Conservation (phyloP, 2,329 filamentous ascomycete genomes). For the Cercospora sesami region DNA sequence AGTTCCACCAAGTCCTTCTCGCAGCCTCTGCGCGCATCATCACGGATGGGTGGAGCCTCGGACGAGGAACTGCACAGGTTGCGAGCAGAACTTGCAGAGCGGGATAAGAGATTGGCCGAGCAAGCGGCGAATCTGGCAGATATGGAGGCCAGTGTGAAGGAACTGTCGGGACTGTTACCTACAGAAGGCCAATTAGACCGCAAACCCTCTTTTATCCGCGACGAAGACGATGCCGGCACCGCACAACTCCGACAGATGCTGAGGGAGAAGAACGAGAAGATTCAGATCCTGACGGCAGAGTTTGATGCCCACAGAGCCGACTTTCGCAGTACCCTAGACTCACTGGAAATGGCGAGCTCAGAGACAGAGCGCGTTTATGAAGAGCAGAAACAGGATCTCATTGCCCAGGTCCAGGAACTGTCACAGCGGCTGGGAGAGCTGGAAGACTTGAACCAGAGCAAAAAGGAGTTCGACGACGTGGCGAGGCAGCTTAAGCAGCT, state of each 20-base stretch:
- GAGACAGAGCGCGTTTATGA: constrained; percentile 97
- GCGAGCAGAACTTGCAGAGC: constrained; percentile 72
- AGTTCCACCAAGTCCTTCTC: constrained; percentile 45
- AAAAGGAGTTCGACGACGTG: constrained; percentile 87
- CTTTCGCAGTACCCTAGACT: constrained; percentile 95
- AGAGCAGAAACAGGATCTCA: constrained; percentile 80
- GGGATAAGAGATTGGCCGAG: constrained; percentile 83
- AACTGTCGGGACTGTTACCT: constrained; percentile 72
- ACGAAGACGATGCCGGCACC: constrained; percentile 62
- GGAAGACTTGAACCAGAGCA: constrained; percentile 72
- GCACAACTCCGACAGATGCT: constrained; percentile 75
- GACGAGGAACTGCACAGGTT: constrained; percentile 68
- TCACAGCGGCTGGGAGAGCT: constrained; percentile 82
- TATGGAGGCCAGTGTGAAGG: constrained; percentile 85
- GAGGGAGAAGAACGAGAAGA: constrained; percentile 95
- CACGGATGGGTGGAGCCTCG: constrained; percentile 37
- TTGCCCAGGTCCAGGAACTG: constrained; percentile 74
- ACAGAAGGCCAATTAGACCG: constrained; percentile 43
- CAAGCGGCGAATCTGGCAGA: constrained; percentile 80
- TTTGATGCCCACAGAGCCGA: constrained; percentile 94
- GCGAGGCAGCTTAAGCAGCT: constrained; percentile 90
- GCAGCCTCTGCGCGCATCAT: constrained; percentile 39
- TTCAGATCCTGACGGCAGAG: constrained; percentile 85
- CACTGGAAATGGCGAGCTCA: constrained; percentile 88
- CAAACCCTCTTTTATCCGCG: constrained; percentile 45